A percentile compares a stretch with the other conserved stretches of the same genome.
Conservation (phyloP, 345 rosid genomes). For the Heritiera fomes region DNA sequence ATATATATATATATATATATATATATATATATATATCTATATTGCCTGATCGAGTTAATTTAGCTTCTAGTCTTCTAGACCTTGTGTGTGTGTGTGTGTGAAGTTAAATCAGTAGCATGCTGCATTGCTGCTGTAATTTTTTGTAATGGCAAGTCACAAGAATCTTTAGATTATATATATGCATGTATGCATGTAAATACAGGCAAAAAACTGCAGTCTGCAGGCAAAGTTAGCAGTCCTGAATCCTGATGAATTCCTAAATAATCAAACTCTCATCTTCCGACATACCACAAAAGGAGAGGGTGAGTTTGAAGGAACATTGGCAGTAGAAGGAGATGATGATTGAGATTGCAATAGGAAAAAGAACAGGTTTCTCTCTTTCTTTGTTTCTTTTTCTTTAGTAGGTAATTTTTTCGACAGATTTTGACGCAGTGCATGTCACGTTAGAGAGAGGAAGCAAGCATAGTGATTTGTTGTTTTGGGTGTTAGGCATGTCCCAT, state of each 20-base stretch:
- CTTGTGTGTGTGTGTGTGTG: too few relatives aligned
- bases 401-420: slow-evolving; percentile 16
- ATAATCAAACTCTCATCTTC: background rate
- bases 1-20: too few relatives aligned
- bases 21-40: too few relatives aligned
- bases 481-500: background rate
- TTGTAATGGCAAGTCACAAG: background rate
- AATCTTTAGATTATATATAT: background rate
- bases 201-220: background rate
- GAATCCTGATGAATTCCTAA: background rate
- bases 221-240: background rate
- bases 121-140: background rate
- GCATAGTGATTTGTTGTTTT: background rate
- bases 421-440: slow-evolving; percentile 22
- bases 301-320: background rate
- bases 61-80: too few relatives aligned
- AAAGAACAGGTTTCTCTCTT: too few relatives aligned
- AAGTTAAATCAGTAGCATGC: background rate
- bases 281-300: background rate
- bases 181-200: background rate
- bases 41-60: too few relatives aligned
- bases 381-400: too few relatives aligned
- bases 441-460: slow-evolving; percentile 21
- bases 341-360: slow-evolving; percentile 26
- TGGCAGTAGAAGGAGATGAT: slow-evolving; percentile 25